Percentiles rank a stretch among this genome's conserved stretches.
Conservation (phyloP, 192 early-diverging fungal species). For the Coemansia sp. region DNA sequence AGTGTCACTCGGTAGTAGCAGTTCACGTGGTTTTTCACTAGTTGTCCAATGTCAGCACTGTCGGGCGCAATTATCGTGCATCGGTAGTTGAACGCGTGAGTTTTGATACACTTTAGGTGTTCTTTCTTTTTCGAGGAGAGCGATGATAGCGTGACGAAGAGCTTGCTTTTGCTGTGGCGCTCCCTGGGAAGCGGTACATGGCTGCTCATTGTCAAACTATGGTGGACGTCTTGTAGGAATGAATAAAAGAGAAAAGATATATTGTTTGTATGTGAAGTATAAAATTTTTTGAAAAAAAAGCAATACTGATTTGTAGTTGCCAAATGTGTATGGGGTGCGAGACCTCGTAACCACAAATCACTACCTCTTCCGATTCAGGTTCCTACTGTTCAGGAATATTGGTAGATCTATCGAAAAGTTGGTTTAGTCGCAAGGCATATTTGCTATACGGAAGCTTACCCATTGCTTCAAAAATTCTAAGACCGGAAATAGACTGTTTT, state of each 20-base stretch:
- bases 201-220: constrained; percentile 36
- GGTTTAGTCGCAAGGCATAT: neutral
- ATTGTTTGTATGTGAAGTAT: too few species aligned
- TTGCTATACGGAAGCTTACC: neutral
- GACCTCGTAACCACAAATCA: too few species aligned
- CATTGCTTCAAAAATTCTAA: neutral
- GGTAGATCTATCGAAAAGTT: neutral
- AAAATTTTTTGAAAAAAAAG: too few species aligned
- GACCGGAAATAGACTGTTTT: neutral
- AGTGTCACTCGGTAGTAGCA: constrained; percentile 28
- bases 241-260: too few species aligned
- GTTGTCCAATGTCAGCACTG: neutral
- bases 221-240: too few species aligned
- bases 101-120: constrained; percentile 29
- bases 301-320: too few species aligned
- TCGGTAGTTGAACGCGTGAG: constrained; percentile 50
- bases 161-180: constrained; percentile 52
- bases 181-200: constrained; percentile 49
- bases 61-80: constrained; percentile 21
- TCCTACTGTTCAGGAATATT: too few species aligned
- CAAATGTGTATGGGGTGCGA: too few species aligned
- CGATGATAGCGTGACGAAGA: constrained; percentile 37
- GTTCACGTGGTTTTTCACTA: constrained; percentile 8
- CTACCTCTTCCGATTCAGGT: too few species aligned
- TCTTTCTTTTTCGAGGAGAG: constrained; percentile 43